Conservation (phyloP, 202 grass and related monocot species). For the Miscanthus sacchariflorus region DNA sequence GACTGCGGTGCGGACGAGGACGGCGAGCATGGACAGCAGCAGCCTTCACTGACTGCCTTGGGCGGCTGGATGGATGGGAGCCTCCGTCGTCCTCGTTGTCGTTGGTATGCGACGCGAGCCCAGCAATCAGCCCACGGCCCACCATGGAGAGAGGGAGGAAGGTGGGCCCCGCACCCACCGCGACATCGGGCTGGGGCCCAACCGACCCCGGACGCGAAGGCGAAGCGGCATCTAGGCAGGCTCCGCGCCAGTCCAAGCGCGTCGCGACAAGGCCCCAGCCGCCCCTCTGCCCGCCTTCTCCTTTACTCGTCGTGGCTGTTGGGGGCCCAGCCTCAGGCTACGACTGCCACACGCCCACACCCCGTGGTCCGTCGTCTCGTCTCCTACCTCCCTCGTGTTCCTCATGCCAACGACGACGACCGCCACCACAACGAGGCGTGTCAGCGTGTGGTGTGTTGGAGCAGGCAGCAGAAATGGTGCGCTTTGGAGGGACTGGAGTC, state of each 20-base stretch:
- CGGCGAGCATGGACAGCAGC: not conserved
- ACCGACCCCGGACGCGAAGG: not conserved
- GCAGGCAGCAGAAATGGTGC: not conserved
- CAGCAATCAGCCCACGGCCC: constrained; percentile 26
- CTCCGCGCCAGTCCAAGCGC: constrained; percentile 24
- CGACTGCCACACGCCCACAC: not conserved
- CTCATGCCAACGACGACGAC: not conserved
- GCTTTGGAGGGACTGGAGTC: not conserved
- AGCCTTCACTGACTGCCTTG: too few relatives aligned
- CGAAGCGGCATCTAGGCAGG: constrained; percentile 22
- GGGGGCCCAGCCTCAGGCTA: not conserved
- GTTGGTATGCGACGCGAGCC: not conserved
- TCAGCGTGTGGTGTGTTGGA: not conserved
- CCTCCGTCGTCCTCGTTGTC: too few relatives aligned
- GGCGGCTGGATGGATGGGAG: too few relatives aligned
- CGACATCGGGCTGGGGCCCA: not conserved
- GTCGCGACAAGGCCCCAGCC: constrained; percentile 40
- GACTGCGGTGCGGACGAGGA: too few relatives aligned
- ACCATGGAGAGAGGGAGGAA: not conserved
- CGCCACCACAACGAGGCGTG: not conserved
- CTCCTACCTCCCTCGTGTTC: not conserved
- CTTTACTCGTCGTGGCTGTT: not conserved
- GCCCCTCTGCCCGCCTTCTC: too few relatives aligned
- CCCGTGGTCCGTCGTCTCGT: too few relatives aligned
- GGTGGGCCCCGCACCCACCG: not conserved